phyloP scores from a whole-genome alignment of 805 yeast genomes.

The Ogataea nakhonphanomensis region DNA sequence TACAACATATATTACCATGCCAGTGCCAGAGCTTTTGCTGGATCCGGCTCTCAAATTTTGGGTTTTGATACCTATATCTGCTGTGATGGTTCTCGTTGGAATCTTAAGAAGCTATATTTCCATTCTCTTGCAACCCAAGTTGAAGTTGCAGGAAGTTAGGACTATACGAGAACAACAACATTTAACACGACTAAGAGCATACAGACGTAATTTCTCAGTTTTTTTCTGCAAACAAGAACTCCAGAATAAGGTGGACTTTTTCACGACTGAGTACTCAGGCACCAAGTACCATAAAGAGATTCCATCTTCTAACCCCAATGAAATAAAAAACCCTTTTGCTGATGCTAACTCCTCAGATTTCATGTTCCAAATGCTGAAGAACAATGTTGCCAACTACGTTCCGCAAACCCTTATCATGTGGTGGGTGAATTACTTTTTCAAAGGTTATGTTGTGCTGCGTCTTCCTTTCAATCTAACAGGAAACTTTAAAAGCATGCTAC shows the following conservation, averaged over 20 bases:
- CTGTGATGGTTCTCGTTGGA: conserved; percentile 88
- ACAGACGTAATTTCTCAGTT: conserved; percentile 49
- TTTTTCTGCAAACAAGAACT: conserved; percentile 50
- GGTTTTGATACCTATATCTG: conserved; percentile 87
- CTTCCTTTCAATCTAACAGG: conserved; percentile 90
- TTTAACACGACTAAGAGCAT: conserved; percentile 53
- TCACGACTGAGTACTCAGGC: conserved; percentile 36
- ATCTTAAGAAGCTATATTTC: conserved; percentile 69
- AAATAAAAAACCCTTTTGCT: conserved; percentile 56
- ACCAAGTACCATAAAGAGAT: conserved; percentile 55
- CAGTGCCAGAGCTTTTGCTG: conserved; percentile 53
- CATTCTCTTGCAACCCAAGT: conserved; percentile 53
- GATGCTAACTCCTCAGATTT: conserved; percentile 73
- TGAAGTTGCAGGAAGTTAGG: conserved; percentile 50
- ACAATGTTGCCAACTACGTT: conserved; percentile 75
- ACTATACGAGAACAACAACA: conserved; percentile 62
- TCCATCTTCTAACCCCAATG: conserved; percentile 34
- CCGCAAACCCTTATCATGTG: conserved; percentile 95
- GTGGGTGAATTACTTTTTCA: conserved; percentile 92
- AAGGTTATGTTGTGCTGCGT: conserved; percentile 83
- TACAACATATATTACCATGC: conserved; percentile 9
- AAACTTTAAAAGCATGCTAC: conserved; percentile 89
- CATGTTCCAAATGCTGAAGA: conserved; percentile 72
- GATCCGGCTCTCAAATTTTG: conserved; percentile 84
- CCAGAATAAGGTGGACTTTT: conserved; percentile 50